Percentiles rank a stretch among this genome's conserved stretches.
These are phyloP conservation scores for Microbotryum intermedium DNA, from an alignment of 1,284 basidiomycete genomes.

Conservation along the genomic window DNA sequence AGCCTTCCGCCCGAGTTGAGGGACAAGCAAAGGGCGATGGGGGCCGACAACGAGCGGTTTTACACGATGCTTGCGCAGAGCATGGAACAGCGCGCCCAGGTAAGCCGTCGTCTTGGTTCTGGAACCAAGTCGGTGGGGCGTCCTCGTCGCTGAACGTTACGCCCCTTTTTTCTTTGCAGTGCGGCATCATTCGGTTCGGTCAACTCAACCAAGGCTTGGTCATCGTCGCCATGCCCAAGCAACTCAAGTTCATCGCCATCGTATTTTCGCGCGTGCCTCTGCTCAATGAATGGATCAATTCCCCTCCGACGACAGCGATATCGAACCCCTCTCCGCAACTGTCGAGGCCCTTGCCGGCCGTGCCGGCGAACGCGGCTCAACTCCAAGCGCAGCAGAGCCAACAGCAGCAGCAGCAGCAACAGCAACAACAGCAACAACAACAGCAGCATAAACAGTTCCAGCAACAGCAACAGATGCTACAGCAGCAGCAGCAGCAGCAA, in stretches of 20 bases:
- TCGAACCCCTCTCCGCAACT: background rate
- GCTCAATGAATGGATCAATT: slow-evolving; percentile 14
- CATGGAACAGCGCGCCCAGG: slow-evolving; percentile 13
- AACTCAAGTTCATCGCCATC: slow-evolving; percentile 17
- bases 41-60: slow-evolving; percentile 58
- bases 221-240: slow-evolving; percentile 18
- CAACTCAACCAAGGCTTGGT: slow-evolving; percentile 14
- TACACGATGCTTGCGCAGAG: slow-evolving; percentile 54
- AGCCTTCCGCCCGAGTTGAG: slow-evolving; percentile 10
- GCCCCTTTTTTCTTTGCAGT: background rate
- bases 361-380: no score
- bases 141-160: background rate
- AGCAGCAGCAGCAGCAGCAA: slow-evolving; percentile 1
- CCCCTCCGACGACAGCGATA: background rate
- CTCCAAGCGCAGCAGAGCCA: background rate
- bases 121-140: no score
- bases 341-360: no score
- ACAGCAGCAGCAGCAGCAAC: background rate
- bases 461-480: background rate
- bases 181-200: slow-evolving; percentile 17
- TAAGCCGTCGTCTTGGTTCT: background rate
- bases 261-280: slow-evolving; percentile 24
- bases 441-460: background rate
- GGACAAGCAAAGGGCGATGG: slow-evolving; percentile 11
- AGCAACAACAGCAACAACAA: background rate